Evolutionary conservation across 208 protist genomes (phyloP), one percentile per base, ranked within the genome.

Genomic region (Leishmania guyanensis): DNA sequence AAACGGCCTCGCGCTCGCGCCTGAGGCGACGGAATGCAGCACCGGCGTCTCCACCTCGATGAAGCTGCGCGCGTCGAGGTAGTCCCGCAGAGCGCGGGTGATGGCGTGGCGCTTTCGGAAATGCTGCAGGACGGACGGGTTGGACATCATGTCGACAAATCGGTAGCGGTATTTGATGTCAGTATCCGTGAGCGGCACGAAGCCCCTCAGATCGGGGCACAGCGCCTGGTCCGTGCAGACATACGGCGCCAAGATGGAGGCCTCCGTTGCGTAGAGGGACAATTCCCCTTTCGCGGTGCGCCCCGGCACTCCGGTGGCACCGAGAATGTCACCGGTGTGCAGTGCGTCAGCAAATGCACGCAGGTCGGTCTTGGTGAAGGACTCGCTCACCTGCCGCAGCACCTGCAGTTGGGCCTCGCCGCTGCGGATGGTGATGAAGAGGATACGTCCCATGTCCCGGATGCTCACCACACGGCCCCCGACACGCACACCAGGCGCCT

Each of bases 31-130:
- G 20, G 80, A 54, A 77, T 97, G 90, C 64, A 99, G 82, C 62
- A 98, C 94, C 2, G 98, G 98, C 39, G 98, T 99, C 88, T 99
- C 97, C 46, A 99, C 97, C 81, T 99, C 97, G 0, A 97, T 58
- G 77, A 99, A 99, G 65, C 86, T 87, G 51, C 83, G 78, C 2
- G 72, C 71, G 64, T 97, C 85, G 29, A 98, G 88, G 76, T 91
- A 97, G 51, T 88, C 77, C 50, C 96, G 92, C 68, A 97, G 86
- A 58, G 88, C 87, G 48, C 84, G 77, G 6, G 94, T 87, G 33
- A 92, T 87, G 50, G 66, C 86, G 85, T 96, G 93, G 26, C 95
- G 91, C 58, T 87, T 84, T 64, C 86, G 87, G 75, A 96, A 91
- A 75, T 80, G 87, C 58, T 86, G 77, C 64, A 89, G 68, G 6